These are phyloP conservation scores for Exophiala aquamarina DNA, from an alignment of 2,329 filamentous ascomycete genomes.

Conservation along the genomic window DNA sequence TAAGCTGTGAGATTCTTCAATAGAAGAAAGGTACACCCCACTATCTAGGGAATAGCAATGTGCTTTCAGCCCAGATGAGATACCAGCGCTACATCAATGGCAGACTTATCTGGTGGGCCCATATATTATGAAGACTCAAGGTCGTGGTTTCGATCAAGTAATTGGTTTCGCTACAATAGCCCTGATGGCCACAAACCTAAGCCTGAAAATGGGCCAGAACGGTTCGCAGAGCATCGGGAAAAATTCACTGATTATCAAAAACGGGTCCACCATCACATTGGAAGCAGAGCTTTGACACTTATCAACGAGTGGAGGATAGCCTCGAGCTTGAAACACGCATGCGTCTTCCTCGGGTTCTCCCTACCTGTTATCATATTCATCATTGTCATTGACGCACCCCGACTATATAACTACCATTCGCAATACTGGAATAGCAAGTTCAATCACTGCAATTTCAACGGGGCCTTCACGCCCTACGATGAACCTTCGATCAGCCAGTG, in stretches of 20 bases:
- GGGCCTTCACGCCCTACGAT: slow-evolving; percentile 12
- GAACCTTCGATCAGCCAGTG: slow-evolving; percentile 16
- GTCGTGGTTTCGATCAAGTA: slow-evolving; percentile 6
- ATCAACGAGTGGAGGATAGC: not conserved
- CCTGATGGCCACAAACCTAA: not conserved
- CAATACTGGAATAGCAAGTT: slow-evolving; percentile 14
- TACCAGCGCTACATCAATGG: not conserved
- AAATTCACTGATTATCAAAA: no score
- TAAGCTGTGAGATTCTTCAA: no score
- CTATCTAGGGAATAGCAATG: no score
- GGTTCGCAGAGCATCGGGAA: no score
- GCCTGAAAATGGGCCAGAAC: not conserved
- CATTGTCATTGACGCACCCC: slow-evolving; percentile 10
- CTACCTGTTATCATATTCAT: slow-evolving; percentile 13
- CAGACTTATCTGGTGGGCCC: slow-evolving; percentile 9
- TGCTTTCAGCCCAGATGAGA: no score
- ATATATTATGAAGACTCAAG: slow-evolving; percentile 2
- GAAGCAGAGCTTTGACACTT: no score
- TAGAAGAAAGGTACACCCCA: no score
- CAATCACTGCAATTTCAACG: slow-evolving; percentile 22
- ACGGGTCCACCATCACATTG: no score
- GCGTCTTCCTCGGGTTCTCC: slow-evolving; percentile 16
- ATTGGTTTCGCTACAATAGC: slow-evolving; percentile 7
- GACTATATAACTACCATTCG: slow-evolving; percentile 9
- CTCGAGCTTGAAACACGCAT: slow-evolving; percentile 1